These are phyloP conservation scores for Globomyces pollinis-pini DNA, from an alignment of 192 early-diverging fungal species.

Conservation along the genomic window DNA sequence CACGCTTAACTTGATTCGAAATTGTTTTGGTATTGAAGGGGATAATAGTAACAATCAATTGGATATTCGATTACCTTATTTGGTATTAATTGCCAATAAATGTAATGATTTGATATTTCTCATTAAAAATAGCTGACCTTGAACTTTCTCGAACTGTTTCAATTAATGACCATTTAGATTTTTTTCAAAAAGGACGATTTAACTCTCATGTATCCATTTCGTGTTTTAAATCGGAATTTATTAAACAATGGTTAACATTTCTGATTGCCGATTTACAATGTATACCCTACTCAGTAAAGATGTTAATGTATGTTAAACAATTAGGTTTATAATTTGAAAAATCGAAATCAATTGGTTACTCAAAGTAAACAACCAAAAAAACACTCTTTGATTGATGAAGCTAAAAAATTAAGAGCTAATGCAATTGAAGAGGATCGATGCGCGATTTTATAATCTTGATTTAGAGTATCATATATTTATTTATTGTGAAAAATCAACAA, in stretches of 20 bases:
- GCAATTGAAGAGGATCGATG: no score
- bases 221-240: neutral
- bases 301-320: no score
- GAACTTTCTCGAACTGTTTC: neutral
- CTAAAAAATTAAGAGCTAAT: no score
- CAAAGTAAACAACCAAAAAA: no score
- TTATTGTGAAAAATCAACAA: no score
- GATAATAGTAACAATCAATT: neutral
- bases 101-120: neutral
- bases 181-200: neutral
- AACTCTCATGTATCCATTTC: neutral
- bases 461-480: no score
- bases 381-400: no score
- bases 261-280: neutral
- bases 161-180: neutral
- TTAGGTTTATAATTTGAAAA: no score
- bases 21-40: neutral
- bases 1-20: neutral
- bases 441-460: no score
- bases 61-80: conserved; percentile 1
- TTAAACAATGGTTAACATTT: neutral
- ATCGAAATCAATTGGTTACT: no score
- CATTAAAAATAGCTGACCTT: neutral
- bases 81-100: neutral
- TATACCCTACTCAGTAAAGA: no score